Base-by-base conservation (phyloP, 2,329 filamentous ascomycete genomes). In the Beauveria sp. region DNA sequence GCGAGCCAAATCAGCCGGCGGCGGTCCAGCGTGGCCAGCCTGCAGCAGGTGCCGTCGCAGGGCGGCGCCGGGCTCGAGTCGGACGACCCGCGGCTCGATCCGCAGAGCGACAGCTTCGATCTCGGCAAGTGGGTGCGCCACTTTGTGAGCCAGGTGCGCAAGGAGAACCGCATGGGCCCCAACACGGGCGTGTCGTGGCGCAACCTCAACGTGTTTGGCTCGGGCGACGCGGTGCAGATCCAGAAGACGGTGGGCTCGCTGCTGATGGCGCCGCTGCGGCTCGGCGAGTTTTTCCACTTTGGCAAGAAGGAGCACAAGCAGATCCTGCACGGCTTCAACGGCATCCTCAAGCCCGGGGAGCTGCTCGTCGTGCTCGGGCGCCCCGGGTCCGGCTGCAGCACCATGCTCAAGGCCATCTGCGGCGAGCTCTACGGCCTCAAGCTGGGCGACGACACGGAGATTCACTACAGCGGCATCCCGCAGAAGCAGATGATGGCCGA, bases 321-420 rank as follows among this genome's bases (percentile, higher is more conserved):
- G 40, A 90, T 90, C 64, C 74, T 90, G 20, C 77, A 79, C 38
- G 75, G 80, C 61, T 88, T 90, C 63, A 82, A 89, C 66, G 88
- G 88, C 4, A 65, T 89, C 3, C 71, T 90, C 16, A 77, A 80
- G 62, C 80, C 78, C 55, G 87, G 88, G 3, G 87, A 91, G 76
- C 83, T 90, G 70, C 72, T 90, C 22, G 80, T 89, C 2, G 87
- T 90, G 1, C 79, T 91, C 0, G 88, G 88, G 3, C 79, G 86
- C 28, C 88, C 88, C 1, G 82, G 83, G 0, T 84, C 82, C 5
- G 86, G 87, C 5, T 89, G 86, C 71, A 83, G 79, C 56, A 89
- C 86, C 0, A 73, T 88, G 0, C 75, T 89, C 9, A 88, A 88
- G 73, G 79, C 84, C 0, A 75, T 89, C 28, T 80, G 77, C 18